phyloP scores from a whole-genome alignment of 257 asterid genomes.

The Gentiana macrophylla region DNA sequence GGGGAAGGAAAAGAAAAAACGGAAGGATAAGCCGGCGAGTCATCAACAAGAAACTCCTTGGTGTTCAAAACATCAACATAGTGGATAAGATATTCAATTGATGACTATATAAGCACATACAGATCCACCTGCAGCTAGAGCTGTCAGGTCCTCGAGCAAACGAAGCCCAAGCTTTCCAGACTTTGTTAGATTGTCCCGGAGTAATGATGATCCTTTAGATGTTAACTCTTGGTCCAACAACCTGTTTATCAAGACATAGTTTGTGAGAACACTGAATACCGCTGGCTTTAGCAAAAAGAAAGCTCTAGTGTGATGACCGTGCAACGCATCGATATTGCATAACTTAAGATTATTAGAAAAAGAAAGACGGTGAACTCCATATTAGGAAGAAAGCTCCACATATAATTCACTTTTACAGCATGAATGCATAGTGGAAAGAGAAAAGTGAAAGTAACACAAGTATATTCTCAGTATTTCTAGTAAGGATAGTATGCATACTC shows the following conservation, averaged over 20 bases:
- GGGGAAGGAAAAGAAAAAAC: too few species aligned
- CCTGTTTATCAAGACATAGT: slow-evolving; percentile 35
- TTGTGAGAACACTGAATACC: background rate
- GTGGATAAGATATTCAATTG: slow-evolving; percentile 2
- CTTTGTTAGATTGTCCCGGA: slow-evolving; percentile 52
- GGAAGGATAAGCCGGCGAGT: too few species aligned
- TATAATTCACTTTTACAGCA: too few species aligned
- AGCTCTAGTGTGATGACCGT: background rate
- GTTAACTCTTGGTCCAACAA: slow-evolving; percentile 60
- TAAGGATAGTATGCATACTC: slow-evolving; percentile 47
- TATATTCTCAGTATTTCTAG: too few species aligned
- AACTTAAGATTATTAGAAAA: too few species aligned
- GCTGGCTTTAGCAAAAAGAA: background rate
- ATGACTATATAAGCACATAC: slow-evolving; percentile 67
- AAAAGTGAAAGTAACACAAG: too few species aligned
- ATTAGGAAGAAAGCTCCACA: too few species aligned
- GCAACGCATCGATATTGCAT: too few species aligned
- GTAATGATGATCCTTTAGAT: slow-evolving; percentile 52
- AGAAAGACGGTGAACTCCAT: too few species aligned
- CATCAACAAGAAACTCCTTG: too few species aligned
- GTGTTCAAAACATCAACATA: too few species aligned
- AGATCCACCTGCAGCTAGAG: slow-evolving; percentile 99
- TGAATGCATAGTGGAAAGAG: too few species aligned
- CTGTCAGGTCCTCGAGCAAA: slow-evolving; percentile 93
- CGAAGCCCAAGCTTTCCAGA: slow-evolving; percentile 87